A percentile compares a stretch with the other conserved stretches of the same genome.
Evolutionary conservation across 2,329 filamentous ascomycete species (phyloP).

Genomic region (Alternaria conjuncta): DNA sequence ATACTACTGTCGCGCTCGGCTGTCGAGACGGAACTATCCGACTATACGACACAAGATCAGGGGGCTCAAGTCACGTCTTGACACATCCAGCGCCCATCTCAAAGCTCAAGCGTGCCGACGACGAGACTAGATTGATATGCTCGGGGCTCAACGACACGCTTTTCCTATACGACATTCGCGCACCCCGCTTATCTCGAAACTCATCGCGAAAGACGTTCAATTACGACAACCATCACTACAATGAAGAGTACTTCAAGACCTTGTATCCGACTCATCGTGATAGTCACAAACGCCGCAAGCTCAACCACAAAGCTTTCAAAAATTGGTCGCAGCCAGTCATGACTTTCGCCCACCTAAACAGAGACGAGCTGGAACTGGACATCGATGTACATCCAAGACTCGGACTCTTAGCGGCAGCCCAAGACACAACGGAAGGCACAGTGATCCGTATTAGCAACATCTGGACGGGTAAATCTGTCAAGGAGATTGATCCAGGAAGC

Average conservation of each 20-base stretch:
- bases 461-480: constrained; percentile 37
- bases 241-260: constrained; percentile 18
- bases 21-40: constrained; percentile 42
- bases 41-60: constrained; percentile 42
- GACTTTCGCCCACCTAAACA: constrained; percentile 34
- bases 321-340: constrained; percentile 38
- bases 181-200: constrained; percentile 9
- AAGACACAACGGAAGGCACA: constrained; percentile 24
- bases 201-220: not conserved
- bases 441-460: constrained; percentile 41
- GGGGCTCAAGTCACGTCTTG: constrained; percentile 30
- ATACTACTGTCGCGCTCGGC: constrained; percentile 40
- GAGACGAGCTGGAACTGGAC: constrained; percentile 32
- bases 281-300: constrained; percentile 19
- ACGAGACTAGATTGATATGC: constrained; percentile 34
- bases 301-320: constrained; percentile 9
- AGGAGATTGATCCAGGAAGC: constrained; percentile 20
- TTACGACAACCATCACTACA: constrained; percentile 20
- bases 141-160: constrained; percentile 36
- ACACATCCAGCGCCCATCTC: constrained; percentile 34
- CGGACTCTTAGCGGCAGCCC: constrained; percentile 43
- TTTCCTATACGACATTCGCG: constrained; percentile 42
- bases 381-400: constrained; percentile 37
- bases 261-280: constrained; percentile 13
- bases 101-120: constrained; percentile 33